phyloP scores from a whole-genome alignment of 2,329 filamentous ascomycete genomes.

The Rasamsonia emersonii region DNA sequence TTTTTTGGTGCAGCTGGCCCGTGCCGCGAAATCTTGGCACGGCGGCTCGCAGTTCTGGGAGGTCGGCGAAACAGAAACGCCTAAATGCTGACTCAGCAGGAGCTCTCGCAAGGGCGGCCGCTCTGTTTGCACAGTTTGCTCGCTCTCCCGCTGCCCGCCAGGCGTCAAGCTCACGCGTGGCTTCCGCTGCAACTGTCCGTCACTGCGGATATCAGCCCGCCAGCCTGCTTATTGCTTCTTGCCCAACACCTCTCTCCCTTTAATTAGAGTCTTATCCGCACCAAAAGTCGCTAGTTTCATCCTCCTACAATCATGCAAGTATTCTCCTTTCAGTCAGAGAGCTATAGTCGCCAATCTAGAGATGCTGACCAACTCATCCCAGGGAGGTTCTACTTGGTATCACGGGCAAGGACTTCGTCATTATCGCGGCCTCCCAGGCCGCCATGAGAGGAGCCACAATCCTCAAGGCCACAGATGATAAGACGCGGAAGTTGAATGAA shows the following conservation, averaged over 20 bases:
- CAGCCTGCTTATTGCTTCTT: conserved; percentile 12
- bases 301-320: no score
- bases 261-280: no score
- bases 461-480: conserved; percentile 92
- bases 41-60: conserved; percentile 2
- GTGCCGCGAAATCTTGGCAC: conserved; percentile 16
- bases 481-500: conserved; percentile 86
- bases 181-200: conserved; percentile 15
- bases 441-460: conserved; percentile 96
- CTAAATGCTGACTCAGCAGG: conserved; percentile 10
- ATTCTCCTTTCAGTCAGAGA: no score
- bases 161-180: conserved; percentile 36
- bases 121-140: conserved; percentile 20
- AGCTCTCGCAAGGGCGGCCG: conserved; percentile 29
- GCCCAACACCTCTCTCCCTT: no score
- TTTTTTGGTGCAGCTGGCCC: conserved; percentile 26
- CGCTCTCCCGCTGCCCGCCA: conserved; percentile 23
- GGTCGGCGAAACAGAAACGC: conserved; percentile 11
- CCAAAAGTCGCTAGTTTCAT: no score
- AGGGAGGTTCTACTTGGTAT: conserved; percentile 99
- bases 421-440: conserved; percentile 95
- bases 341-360: no score
- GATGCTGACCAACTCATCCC: no score
- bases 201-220: conserved; percentile 3
- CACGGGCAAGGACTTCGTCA: conserved; percentile 97